Evolutionary conservation across 78 protist genomes (phyloP), one percentile per base, ranked within the genome.

Genomic region (Paratrimastix pyriformis): DNA sequence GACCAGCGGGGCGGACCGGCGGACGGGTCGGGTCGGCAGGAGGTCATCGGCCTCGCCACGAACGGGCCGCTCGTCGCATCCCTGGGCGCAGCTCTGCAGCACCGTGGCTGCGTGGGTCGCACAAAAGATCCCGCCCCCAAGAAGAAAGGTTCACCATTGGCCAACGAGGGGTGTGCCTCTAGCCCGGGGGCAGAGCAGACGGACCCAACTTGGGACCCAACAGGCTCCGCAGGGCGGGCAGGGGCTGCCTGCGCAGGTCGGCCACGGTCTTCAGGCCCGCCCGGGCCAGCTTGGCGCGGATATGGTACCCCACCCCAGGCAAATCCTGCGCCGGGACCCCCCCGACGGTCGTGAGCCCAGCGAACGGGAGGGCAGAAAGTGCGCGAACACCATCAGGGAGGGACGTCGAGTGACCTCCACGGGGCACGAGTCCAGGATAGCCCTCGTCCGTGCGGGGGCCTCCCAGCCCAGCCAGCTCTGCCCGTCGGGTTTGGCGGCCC

Each of bases 401-500:
- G n/a, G n/a, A n/a, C n/a, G n/a, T n/a, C n/a, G n/a, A n/a, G n/a
- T n/a, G n/a, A n/a, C 58, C 8, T 11, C 21, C 0, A 77, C 39
- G 24, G 44, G 37, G 37, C 0, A 0, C 21, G 35, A 3, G 42
- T 29, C 21, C 21, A 65, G 1, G 13, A 26, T 29, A 32, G 0
- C 21, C 3, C 1, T 7, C 40, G 4, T 44, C 3, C 39, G 6
- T 3, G 21, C 55, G 30, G n/a, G n/a, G n/a, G n/a, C n/a, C n/a
- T 48, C 74, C 15, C 3, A 39, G 9, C 29, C 58, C 33, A 69
- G 26, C 11, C 0, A 18, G 11, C 1, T 1, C 35, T 29, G 55
- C 15, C 81, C 83, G 59, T 35, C 48, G 15, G 75, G 83, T 55
- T 79, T 79, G 33, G 83, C 70, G 0, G 5, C n/a, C 38, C 13